phyloP scores from a whole-genome alignment of 257 asterid species.

The Jaltomata sinuosa region DNA sequence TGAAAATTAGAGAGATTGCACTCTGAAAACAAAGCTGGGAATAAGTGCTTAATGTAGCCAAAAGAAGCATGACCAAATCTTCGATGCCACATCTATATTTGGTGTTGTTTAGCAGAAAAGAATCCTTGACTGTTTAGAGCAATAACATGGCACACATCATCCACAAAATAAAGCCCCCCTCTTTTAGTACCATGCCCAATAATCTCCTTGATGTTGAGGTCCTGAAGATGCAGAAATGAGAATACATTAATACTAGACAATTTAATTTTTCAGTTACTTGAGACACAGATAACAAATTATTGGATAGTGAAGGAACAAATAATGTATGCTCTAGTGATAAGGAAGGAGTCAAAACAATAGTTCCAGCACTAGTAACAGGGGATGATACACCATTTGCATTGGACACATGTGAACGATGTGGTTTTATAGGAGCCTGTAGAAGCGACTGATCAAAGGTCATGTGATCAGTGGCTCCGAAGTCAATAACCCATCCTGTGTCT shows the following conservation, averaged over 20 bases:
- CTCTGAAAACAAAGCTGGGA: not conserved
- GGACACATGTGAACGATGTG: not conserved
- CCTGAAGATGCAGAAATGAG: not conserved
- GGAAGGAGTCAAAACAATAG: not conserved
- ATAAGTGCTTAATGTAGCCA: not conserved
- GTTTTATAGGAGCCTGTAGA: not conserved
- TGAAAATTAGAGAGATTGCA: not conserved
- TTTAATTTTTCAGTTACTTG: not conserved
- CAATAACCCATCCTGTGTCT: not conserved
- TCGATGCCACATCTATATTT: not conserved
- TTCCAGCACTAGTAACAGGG: not conserved
- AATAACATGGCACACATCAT: not conserved
- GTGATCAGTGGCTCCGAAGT: not conserved
- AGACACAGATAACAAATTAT: no score
- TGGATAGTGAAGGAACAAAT: no score
- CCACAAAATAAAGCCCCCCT: slow-evolving; percentile 7
- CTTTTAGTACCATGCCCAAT: slow-evolving; percentile 14
- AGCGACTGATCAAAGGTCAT: not conserved
- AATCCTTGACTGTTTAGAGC: not conserved
- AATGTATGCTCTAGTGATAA: no score
- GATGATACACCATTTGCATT: not conserved
- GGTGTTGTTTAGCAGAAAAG: not conserved
- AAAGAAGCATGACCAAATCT: slow-evolving; percentile 4
- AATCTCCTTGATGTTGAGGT: not conserved
- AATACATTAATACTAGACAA: not conserved